Evolutionary conservation across 176 grass and related monocot species (phyloP).

Genomic region (Olyra latifolia): DNA sequence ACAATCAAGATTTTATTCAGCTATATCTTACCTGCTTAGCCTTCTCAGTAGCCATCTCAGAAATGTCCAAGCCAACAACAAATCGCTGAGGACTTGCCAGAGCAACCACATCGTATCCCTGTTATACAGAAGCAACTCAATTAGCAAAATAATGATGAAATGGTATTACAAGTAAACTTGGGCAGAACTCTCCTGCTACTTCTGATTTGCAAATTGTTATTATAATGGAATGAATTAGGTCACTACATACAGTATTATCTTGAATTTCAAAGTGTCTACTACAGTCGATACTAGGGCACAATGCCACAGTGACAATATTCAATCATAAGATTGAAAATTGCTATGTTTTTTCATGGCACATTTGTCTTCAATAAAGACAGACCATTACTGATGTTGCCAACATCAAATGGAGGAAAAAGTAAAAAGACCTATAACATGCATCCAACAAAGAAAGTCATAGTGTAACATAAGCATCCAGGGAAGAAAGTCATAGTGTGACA

Average conservation of each 20-base stretch:
- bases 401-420: not conserved
- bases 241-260: not conserved
- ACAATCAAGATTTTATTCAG: not conserved
- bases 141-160: not conserved
- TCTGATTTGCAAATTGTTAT: not conserved
- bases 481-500: not conserved
- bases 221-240: not conserved
- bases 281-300: not conserved
- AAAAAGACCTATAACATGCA: not conserved
- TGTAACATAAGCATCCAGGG: not conserved
- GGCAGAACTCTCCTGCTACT: not conserved
- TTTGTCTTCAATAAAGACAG: not conserved
- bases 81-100: constrained; percentile 62
- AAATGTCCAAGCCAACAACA: constrained; percentile 87
- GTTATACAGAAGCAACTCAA: constrained; percentile 32
- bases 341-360: not conserved
- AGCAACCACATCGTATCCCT: constrained; percentile 87
- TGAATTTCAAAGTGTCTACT: not conserved
- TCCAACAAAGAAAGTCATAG: not conserved
- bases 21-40: constrained; percentile 65
- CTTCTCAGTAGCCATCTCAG: constrained; percentile 55
- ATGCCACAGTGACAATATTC: not conserved
- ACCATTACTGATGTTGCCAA: not conserved
- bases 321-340: not conserved
- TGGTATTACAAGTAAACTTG: not conserved